Evolutionary conservation across 345 rosid genomes (phyloP).

Genomic region (Eucalyptus marginata): DNA sequence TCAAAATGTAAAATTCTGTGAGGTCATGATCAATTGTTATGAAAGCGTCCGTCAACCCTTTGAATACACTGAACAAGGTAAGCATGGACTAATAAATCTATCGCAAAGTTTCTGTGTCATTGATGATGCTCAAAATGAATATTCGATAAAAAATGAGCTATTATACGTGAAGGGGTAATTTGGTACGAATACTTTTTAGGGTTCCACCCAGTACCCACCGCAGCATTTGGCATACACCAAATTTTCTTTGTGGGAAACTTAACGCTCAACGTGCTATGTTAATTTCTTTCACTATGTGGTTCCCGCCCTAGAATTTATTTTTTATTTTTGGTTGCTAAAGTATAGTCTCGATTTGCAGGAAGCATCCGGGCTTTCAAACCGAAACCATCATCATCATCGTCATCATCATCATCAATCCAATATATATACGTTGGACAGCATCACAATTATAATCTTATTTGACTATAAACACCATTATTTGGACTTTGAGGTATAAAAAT

Average conservation of each 20-base stretch:
- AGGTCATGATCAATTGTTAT: fast-evolving
- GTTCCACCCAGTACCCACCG: not conserved
- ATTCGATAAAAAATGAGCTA: no score
- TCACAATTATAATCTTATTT: not conserved
- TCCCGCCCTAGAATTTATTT: not conserved
- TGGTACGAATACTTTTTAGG: not conserved
- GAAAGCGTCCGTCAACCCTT: not conserved
- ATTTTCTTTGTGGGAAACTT: not conserved
- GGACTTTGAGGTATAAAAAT: not conserved
- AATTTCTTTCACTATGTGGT: not conserved
- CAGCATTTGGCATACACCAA: not conserved
- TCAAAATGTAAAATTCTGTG: not conserved
- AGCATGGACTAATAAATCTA: no score
- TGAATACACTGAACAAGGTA: no score
- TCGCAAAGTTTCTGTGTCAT: no score
- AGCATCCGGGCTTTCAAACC: not conserved
- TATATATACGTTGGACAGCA: not conserved
- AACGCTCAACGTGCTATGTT: not conserved
- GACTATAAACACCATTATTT: not conserved
- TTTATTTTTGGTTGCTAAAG: not conserved
- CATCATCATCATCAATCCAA: not conserved
- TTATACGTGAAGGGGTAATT: no score
- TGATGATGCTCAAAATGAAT: no score
- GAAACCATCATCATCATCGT: not conserved
- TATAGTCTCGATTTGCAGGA: not conserved